A percentile compares a stretch with the other conserved stretches of the same genome.
Evolutionary conservation across 2,329 filamentous ascomycete genomes (phyloP).

Genomic region (Nemania abortiva): DNA sequence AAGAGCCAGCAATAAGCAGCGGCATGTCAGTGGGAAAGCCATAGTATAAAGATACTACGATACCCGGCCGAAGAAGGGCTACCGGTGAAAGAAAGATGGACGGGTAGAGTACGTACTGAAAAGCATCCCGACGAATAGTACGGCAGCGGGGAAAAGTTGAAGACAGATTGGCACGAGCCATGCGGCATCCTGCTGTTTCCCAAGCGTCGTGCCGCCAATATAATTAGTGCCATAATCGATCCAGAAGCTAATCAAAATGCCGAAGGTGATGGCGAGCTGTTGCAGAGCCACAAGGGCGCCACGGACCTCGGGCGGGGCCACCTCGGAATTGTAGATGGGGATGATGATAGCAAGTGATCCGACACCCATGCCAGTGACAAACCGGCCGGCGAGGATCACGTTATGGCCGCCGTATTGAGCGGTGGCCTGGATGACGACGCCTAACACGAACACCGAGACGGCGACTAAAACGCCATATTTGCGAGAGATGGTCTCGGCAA

Average conservation of each 20-base stretch:
- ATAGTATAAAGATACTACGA: background rate
- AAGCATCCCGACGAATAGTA: slow-evolving; percentile 77
- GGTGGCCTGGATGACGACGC: slow-evolving; percentile 75
- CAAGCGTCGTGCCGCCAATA: slow-evolving; percentile 65
- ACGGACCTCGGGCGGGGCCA: slow-evolving; percentile 57
- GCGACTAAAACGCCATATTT: slow-evolving; percentile 78
- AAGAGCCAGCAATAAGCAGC: background rate
- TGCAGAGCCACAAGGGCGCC: slow-evolving; percentile 61
- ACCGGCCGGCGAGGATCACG: slow-evolving; percentile 76
- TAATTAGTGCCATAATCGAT: slow-evolving; percentile 74
- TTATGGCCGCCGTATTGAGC: slow-evolving; percentile 67
- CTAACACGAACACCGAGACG: slow-evolving; percentile 74
- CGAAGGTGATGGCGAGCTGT: slow-evolving; percentile 68
- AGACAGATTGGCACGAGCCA: slow-evolving; percentile 81
- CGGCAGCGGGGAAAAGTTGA: slow-evolving; percentile 74
- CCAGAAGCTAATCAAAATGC: slow-evolving; percentile 75
- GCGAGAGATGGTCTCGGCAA: slow-evolving; percentile 77
- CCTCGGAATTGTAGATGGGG: slow-evolving; percentile 64
- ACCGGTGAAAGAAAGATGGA: background rate
- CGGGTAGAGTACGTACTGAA: slow-evolving; percentile 61
- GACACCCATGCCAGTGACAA: slow-evolving; percentile 79
- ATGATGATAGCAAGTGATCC: slow-evolving; percentile 77
- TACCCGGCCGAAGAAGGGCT: background rate
- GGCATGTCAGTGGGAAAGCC: background rate
- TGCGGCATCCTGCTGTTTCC: slow-evolving; percentile 71